A percentile compares a stretch with the other conserved stretches of the same genome.
Evolutionary conservation across 2,329 filamentous ascomycete species (phyloP).

Genomic region (Chrysosporium keratinophilum): DNA sequence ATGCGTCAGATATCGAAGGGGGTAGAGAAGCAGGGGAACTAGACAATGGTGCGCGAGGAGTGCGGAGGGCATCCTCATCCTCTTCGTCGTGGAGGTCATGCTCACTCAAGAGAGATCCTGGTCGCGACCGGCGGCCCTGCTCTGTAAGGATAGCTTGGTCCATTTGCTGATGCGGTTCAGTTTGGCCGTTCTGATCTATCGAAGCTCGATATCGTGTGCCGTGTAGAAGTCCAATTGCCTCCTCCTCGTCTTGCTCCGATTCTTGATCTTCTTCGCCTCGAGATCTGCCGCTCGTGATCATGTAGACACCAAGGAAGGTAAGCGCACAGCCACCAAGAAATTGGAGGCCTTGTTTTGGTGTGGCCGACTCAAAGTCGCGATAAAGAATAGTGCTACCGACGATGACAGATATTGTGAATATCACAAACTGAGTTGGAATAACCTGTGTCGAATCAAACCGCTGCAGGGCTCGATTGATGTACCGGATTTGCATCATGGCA

Average conservation of each 20-base stretch:
- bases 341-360: slow-evolving; percentile 60
- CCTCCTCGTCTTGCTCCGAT: slow-evolving; percentile 54
- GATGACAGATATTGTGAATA: slow-evolving; percentile 93
- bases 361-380: slow-evolving; percentile 83
- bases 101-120: slow-evolving; percentile 27
- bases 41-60: slow-evolving; percentile 27
- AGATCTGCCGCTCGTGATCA: slow-evolving; percentile 78
- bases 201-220: slow-evolving; percentile 31
- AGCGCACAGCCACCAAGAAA: slow-evolving; percentile 84
- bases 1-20: slow-evolving; percentile 26
- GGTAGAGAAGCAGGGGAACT: slow-evolving; percentile 25
- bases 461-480: slow-evolving; percentile 81
- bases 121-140: slow-evolving; percentile 21
- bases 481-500: slow-evolving; percentile 93
- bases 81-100: slow-evolving; percentile 18
- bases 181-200: slow-evolving; percentile 19
- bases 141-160: not conserved
- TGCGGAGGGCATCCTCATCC: slow-evolving; percentile 27
- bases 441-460: slow-evolving; percentile 95
- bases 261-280: slow-evolving; percentile 49
- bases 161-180: not conserved
- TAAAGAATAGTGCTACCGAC: slow-evolving; percentile 88
- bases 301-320: slow-evolving; percentile 93
- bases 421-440: slow-evolving; percentile 93
- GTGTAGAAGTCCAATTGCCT: slow-evolving; percentile 34